Base-by-base conservation (phyloP, 2,329 filamentous ascomycete species). In the Hypoxylon sp. region DNA sequence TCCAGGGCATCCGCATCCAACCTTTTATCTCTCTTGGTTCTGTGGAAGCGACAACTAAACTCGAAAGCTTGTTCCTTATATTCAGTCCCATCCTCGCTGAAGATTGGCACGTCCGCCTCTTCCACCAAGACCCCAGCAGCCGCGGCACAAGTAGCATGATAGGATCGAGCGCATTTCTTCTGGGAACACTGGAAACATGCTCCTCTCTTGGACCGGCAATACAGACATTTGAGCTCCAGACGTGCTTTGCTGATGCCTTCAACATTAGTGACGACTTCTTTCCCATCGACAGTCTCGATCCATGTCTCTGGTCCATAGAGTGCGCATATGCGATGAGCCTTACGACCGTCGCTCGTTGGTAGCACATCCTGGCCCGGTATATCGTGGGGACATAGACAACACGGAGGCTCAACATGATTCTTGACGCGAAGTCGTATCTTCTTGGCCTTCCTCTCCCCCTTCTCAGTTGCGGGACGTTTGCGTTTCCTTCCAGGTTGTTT, bases 121-220 rank as follows among this genome's bases (percentile, higher is more conserved):
- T 99, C 95, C 53, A 98, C 90, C 77, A 97, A 92, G 1, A 98
- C 94, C 63, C 96, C 96, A 37, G 94, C 95, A 22, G 95, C 91
- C 6, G 94, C 91, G 2, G 96, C 96, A 78, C 96, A 99, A 1
- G 94, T 98, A 14, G 95, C 93, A 78, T 99, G 96, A 80, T 98
- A 99, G 8, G 95, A 92, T 71, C 96, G 87, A 3, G 93, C 92
- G 76, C 96, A 99, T 79, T 97, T 98, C 83, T 94, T 95, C 74
- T 94, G 91, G 0, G 94, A 97, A 81, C 96, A 99, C 80, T 98
- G 95, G 82, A 99, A 97, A 81, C 95, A 98, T 14, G 94, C 94
- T n/a, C 96, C 96, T 63, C 92, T 92, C 80, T 96, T 97, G 33
- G 94, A 97, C 35, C 94, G 93, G 78, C 96, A 99, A 81, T 93